Percentiles rank a stretch among this genome's conserved stretches.
phyloP scores from a whole-genome alignment of 495 filamentous ascomycete genomes.

The Rhypophila decipiens region DNA sequence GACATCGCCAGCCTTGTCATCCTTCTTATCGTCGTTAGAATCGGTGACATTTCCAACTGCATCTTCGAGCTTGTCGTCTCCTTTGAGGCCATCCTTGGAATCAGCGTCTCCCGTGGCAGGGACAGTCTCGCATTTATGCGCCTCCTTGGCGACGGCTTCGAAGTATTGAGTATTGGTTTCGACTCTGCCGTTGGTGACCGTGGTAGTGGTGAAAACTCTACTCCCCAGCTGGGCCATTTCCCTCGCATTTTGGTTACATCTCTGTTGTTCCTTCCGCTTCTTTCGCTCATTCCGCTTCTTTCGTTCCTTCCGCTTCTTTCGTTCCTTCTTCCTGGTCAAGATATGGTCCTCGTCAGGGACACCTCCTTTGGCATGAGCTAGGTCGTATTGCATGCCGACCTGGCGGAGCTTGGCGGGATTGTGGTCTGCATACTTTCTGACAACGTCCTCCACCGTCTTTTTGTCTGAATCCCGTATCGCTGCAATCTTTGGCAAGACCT shows the following conservation, averaged over 20 bases:
- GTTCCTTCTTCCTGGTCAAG: slow-evolving; percentile 35
- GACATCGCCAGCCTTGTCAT: too few relatives aligned
- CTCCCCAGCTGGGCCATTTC: too few relatives aligned
- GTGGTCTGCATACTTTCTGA: slow-evolving; percentile 46
- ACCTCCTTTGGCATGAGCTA: slow-evolving; percentile 65
- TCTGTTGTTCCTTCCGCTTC: slow-evolving; percentile 44
- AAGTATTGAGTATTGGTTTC: slow-evolving; percentile 2
- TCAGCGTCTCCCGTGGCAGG: not conserved
- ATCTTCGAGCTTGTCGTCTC: too few relatives aligned
- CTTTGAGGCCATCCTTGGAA: too few relatives aligned
- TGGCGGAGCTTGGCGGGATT: slow-evolving; percentile 66
- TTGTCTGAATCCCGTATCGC: slow-evolving; percentile 42
- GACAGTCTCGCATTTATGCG: slow-evolving; percentile 5
- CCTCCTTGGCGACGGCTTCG: too few relatives aligned
- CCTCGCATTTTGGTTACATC: too few relatives aligned
- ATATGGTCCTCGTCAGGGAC: slow-evolving; percentile 61
- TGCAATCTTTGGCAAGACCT: slow-evolving; percentile 65
- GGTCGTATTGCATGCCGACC: slow-evolving; percentile 64
- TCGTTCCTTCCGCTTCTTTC: slow-evolving; percentile 20
- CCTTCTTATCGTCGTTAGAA: not conserved
- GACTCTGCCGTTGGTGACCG: not conserved
- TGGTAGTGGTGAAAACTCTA: slow-evolving; percentile 25
- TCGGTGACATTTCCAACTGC: too few relatives aligned
- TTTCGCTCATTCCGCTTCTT: slow-evolving; percentile 19
- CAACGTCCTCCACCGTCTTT: slow-evolving; percentile 51